Percentiles rank a stretch among this genome's conserved stretches.
Evolutionary conservation across 1,139 yeast genomes (phyloP).

Genomic region (Candida dubliniensis): DNA sequence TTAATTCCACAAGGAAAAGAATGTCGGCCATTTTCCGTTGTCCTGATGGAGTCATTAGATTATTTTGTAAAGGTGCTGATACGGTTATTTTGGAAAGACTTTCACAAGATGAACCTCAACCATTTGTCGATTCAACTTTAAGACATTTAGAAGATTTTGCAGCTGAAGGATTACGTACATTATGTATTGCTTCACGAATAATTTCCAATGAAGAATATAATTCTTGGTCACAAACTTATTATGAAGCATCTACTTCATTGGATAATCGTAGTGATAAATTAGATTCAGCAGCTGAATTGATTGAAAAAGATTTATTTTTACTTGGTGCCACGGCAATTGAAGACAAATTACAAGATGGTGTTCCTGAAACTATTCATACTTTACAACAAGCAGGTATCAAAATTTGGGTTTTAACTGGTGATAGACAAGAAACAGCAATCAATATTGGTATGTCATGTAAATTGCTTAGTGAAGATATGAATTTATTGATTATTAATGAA

Average conservation of each 20-base stretch:
- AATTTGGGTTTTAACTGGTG: conserved; percentile 98
- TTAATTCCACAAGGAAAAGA: conserved; percentile 94
- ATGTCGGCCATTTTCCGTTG: conserved; percentile 95
- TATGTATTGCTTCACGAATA: conserved; percentile 87
- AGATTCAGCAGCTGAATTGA: conserved; percentile 69
- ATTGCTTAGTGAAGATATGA: conserved; percentile 93
- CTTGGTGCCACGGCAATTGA: conserved; percentile 98
- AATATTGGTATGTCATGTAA: conserved; percentile 98
- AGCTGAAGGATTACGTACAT: conserved; percentile 89
- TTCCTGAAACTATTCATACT: conserved; percentile 94
- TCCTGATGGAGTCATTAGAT: conserved; percentile 88
- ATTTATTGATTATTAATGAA: conserved; percentile 83
- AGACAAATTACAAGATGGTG: conserved; percentile 96
- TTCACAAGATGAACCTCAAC: conserved; percentile 61
- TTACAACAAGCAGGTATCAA: conserved; percentile 95
- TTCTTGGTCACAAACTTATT: conserved; percentile 62
- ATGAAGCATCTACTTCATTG: conserved; percentile 81
- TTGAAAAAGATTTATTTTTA: conserved; percentile 75
- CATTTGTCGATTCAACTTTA: conserved; percentile 77
- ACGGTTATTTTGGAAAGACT: conserved; percentile 89
- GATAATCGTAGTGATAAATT: conserved; percentile 71
- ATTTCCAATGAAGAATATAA: conserved; percentile 77
- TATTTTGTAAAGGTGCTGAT: conserved; percentile 97
- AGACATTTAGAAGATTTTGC: conserved; percentile 96
- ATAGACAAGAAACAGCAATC: conserved; percentile 98